Evolutionary conservation across 2,329 filamentous ascomycete species (phyloP), one percentile per base, ranked within the genome.

Genomic region (Exophiala calicioides): DNA sequence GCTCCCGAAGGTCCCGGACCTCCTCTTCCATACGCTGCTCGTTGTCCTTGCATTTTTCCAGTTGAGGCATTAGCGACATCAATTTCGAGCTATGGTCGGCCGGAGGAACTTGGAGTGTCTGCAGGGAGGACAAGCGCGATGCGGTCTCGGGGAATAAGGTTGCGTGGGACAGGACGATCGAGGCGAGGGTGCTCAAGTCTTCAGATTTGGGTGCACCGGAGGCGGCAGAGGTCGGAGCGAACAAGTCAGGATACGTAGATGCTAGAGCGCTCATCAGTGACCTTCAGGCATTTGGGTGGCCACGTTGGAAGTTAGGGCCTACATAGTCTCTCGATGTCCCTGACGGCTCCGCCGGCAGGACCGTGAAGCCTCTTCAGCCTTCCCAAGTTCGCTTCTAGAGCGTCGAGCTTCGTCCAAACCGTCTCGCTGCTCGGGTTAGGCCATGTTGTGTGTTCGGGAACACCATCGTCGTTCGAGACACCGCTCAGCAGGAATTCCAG

Each of bases 81-180:
- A 76, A 57, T 4, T 67, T 58, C 5, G 68, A 64, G 4, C 72
- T 74, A 19, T 62, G 58, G 31, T 64, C 54, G 4, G 70, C 68
- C 16, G 70, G 63, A 0, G 73, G 73, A 12, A 75, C 65, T 2
- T 69, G 70, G 1, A 74, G 62, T 48, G 74, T 72, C 41, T 73
- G 68, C 9, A 76, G 60, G 0, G 72, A 74, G n/a, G 69, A 68
- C 1, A 76, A 65, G 3, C 71, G 66, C 1, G 72, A 74, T 4
- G 71, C 66, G 4, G 72, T 74, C 56, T 72, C 69, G 12, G 71
- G 70, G 53, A 70, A 75, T 4, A 70, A 62, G 10, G 70, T 62
- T 5, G 71, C 70, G 50, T 73, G 71, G 12, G 71, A 67, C 13
- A 73, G 62, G 34, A 75, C 65, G 27, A 55, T 57, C 16, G 64